These are phyloP conservation scores for Claviceps humidiphila DNA, from an alignment of 2,329 filamentous ascomycete species.

Conservation along the genomic window DNA sequence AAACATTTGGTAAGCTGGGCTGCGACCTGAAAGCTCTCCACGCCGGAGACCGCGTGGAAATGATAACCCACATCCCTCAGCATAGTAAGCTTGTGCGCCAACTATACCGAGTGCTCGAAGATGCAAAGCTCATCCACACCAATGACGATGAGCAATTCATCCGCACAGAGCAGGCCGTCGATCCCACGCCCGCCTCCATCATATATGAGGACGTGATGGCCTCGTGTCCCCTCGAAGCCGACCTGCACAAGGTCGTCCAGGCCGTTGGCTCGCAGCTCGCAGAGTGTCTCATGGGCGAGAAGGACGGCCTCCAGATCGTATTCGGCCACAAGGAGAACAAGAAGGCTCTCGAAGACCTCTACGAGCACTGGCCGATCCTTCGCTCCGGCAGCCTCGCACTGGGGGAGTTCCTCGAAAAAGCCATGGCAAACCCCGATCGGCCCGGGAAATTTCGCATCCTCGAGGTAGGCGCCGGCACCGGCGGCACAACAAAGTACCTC, in stretches of 20 bases:
- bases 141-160: not conserved
- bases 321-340: not conserved
- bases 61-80: not conserved
- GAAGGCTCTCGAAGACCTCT: not conserved
- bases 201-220: not conserved
- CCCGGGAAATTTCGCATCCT: slow-evolving; percentile 8
- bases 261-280: not conserved
- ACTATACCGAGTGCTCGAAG: not conserved
- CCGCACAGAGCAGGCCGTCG: not conserved
- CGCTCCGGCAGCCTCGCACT: not conserved
- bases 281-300: not conserved
- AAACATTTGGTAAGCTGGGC: not conserved
- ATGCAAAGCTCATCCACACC: not conserved
- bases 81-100: not conserved
- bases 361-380: not conserved
- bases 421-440: not conserved
- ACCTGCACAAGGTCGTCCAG: not conserved
- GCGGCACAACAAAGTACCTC: slow-evolving; percentile 20
- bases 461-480: slow-evolving; percentile 14
- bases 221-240: not conserved
- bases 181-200: not conserved
- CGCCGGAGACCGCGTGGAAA: not conserved
- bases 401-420: not conserved
- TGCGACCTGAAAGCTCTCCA: not conserved
- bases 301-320: not conserved